phyloP scores from a whole-genome alignment of 2,329 filamentous ascomycete genomes.

The Xylaria sp. region DNA sequence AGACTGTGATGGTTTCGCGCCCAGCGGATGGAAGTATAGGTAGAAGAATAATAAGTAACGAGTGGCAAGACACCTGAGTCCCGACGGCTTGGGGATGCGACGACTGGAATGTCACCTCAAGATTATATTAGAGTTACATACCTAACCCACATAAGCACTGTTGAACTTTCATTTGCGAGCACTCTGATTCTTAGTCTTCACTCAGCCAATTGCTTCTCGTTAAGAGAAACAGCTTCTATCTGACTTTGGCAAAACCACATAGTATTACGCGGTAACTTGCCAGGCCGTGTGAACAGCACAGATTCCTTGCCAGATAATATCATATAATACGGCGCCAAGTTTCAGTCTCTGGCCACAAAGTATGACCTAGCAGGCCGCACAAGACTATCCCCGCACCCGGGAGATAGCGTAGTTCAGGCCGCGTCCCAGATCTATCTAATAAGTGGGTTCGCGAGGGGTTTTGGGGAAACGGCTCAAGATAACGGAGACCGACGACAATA shows the following conservation, averaged over 20 bases:
- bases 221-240: no score
- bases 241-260: no score
- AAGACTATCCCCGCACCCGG: neutral
- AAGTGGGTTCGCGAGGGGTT: neutral
- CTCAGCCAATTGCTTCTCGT: no score
- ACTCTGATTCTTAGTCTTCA: no score
- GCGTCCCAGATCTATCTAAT: neutral
- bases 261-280: no score
- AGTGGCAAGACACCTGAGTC: neutral
- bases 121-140: neutral
- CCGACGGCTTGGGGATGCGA: slow-evolving; percentile 14
- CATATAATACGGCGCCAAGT: no score
- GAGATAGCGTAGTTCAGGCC: neutral
- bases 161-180: neutral
- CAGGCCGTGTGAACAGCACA: no score
- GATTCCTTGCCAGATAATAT: no score
- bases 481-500: slow-evolving; percentile 7
- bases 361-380: no score
- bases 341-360: no score
- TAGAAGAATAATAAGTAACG: neutral
- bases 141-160: neutral
- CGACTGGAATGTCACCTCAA: slow-evolving; percentile 2
- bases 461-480: slow-evolving; percentile 8
- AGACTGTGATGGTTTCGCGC: no score
- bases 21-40: no score